Conservation (phyloP, 2,329 filamentous ascomycete species). For the Aspergillus jensenii region DNA sequence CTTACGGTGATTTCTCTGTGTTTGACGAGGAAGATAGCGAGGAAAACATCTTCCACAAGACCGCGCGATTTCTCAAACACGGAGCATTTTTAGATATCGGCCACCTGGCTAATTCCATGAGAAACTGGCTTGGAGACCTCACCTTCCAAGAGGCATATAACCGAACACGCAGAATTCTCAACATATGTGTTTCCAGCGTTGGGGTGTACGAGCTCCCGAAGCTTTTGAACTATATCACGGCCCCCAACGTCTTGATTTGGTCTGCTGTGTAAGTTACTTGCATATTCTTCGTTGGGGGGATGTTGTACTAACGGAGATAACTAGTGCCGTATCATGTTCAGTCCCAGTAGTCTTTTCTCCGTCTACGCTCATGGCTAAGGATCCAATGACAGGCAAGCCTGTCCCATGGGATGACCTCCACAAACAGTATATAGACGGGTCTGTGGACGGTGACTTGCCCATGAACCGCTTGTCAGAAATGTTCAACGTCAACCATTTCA, state of each 20-base stretch:
- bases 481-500: constrained; percentile 98
- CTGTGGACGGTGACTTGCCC: constrained; percentile 89
- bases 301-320: constrained; percentile 13
- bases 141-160: constrained; percentile 97
- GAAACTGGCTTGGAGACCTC: constrained; percentile 75
- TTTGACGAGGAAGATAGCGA: constrained; percentile 65
- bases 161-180: constrained; percentile 85
- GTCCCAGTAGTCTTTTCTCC: constrained; percentile 84
- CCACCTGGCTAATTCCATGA: constrained; percentile 79
- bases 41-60: constrained; percentile 66
- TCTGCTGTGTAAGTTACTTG: constrained; percentile 68
- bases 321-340: constrained; percentile 82
- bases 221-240: constrained; percentile 87
- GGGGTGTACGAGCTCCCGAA: constrained; percentile 84
- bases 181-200: constrained; percentile 88
- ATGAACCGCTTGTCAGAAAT: constrained; percentile 88
- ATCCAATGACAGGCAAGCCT: constrained; percentile 74
- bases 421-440: constrained; percentile 89
- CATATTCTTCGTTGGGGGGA: background rate
- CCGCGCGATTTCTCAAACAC: constrained; percentile 73
- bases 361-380: constrained; percentile 77
- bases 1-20: constrained; percentile 76
- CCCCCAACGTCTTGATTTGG: constrained; percentile 94
- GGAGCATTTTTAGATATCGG: constrained; percentile 83
- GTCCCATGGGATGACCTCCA: constrained; percentile 83